Base-by-base conservation (phyloP, 1,284 basidiomycete species). In the Fomitopsis schrenkii region DNA sequence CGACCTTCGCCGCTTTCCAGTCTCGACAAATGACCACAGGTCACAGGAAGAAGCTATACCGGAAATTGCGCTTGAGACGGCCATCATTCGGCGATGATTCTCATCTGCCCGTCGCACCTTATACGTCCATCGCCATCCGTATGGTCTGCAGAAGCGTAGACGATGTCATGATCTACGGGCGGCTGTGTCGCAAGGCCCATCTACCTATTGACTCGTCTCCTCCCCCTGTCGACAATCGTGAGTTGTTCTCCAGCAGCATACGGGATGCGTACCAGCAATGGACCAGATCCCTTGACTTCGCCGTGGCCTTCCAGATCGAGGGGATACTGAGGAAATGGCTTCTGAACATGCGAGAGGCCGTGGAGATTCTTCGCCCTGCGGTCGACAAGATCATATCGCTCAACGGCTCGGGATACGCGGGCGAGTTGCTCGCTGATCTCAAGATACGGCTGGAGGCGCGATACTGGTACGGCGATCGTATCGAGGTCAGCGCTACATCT, bases 301-400 rank as follows among this genome's bases (percentile, higher is more conserved):
- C 63, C 41, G 76, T 86, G 12, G 78, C 83, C 3, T 87, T 85
- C 66, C 85, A 88, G 66, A 71, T 86, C 22, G 80, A 84, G 64
- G 76, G 79, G 0, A 67, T 87, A 2, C 62, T 83, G 3, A 75
- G 76, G 5, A 76, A 72, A 35, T 63, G 76, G 45, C 61, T 72
- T 28, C 69, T 85, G 42, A 81, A 85, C 66, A 71, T 80, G 50
- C 67, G 63, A 22, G 84, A 87, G 68, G 70, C 84, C 22, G 68
- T 84, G 22, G 62, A 63, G 35, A n/a, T 15, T 1, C 72, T 87
- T 30, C 71, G 77, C n/a, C 73, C 75, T 0, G 53, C 65, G 15
- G 75, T 86, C 40, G 63, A 70, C 0, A 12, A 59, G 0, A 59
- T 80, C 42, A 59, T 74, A 22, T 56, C 63, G 1, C 48, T 45